Evolutionary conservation across 129 eudicot genomes (phyloP).

Genomic region (Flaveria bidentis): DNA sequence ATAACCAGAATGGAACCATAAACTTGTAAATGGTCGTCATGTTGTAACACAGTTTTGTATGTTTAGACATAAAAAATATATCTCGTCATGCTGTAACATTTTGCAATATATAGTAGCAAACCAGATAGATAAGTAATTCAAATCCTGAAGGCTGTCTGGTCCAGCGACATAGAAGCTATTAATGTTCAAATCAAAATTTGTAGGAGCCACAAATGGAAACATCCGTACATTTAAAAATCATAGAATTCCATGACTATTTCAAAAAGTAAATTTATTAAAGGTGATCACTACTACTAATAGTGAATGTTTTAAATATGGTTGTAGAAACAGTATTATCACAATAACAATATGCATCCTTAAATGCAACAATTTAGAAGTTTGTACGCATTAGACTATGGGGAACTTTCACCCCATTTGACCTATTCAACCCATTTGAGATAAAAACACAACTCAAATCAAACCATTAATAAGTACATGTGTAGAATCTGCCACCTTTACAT

Average conservation of each 20-base stretch:
- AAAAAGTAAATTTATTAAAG: neutral
- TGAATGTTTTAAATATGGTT: neutral
- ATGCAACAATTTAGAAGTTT: constrained; percentile 1
- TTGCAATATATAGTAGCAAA: constrained; percentile 11
- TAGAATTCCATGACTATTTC: neutral
- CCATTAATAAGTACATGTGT: constrained; percentile 1
- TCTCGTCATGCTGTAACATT: neutral
- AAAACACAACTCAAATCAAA: neutral
- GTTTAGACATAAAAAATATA: constrained; percentile 1
- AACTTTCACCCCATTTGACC: neutral
- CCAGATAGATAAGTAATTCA: neutral
- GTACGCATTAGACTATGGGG: neutral
- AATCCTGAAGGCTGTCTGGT: neutral
- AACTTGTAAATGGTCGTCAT: neutral
- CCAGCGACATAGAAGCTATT: neutral
- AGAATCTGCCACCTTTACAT: neutral
- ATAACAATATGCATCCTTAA: neutral
- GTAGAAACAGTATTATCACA: neutral
- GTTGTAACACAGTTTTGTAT: neutral
- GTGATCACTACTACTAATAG: neutral
- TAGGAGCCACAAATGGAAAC: neutral
- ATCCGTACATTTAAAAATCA: neutral
- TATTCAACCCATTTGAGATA: neutral
- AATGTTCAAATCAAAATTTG: neutral
- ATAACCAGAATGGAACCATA: neutral